Conservation (phyloP, 371 early-diverging fungal species). For the Mucor mucedo region DNA sequence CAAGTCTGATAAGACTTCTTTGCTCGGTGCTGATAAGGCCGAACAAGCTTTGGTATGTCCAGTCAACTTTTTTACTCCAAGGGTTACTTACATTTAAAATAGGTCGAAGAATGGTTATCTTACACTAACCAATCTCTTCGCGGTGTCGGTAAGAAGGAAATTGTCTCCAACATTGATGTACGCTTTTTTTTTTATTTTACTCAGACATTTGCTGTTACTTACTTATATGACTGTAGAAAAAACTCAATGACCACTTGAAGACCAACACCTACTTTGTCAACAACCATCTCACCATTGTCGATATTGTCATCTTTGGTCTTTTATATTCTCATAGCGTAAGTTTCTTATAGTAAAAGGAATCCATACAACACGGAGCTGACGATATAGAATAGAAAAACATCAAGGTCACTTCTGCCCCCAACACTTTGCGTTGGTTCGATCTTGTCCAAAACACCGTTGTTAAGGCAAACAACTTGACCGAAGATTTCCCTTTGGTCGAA, state of each 20-base stretch:
- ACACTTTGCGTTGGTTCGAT: constrained; percentile 81
- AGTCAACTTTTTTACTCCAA: neutral
- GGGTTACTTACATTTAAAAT: constrained; percentile 35
- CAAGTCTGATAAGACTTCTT: constrained; percentile 48
- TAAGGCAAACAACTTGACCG: constrained; percentile 45
- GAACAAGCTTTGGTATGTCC: constrained; percentile 60
- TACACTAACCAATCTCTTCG: constrained; percentile 41
- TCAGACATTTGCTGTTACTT: neutral
- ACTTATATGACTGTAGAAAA: constrained; percentile 35
- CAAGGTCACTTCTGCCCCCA: constrained; percentile 49
- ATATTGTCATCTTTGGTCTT: constrained; percentile 73
- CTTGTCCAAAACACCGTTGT: constrained; percentile 70
- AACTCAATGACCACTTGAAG: constrained; percentile 69
- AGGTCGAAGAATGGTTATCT: constrained; percentile 58
- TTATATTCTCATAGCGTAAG: constrained; percentile 65
- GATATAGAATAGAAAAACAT: constrained; percentile 40
- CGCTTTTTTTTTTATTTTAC: neutral
- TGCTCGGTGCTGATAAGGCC: constrained; percentile 57
- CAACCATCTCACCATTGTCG: constrained; percentile 70
- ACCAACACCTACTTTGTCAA: constrained; percentile 69
- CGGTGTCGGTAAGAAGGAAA: constrained; percentile 45
- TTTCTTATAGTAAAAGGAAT: constrained; percentile 22
- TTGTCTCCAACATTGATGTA: constrained; percentile 47
- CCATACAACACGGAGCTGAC: neutral
- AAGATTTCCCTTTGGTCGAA: constrained; percentile 57